These are phyloP conservation scores for Tetrapisispora arboricola DNA, from an alignment of 805 yeast species.

Conservation along the genomic window DNA sequence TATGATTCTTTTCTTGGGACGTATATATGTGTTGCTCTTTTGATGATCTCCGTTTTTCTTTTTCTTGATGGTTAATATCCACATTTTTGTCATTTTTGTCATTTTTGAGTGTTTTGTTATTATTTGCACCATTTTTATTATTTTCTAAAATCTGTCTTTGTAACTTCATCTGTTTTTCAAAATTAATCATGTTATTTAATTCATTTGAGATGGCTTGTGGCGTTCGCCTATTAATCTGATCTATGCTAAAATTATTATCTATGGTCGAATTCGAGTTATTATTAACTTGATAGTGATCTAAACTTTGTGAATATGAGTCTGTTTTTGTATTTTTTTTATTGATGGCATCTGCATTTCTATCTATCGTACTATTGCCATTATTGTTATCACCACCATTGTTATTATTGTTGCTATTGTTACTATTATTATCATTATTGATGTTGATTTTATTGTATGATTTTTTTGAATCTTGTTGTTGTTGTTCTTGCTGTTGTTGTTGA, in stretches of 20 bases:
- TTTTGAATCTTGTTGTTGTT: slow-evolving; percentile 5
- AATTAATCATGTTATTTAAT: slow-evolving; percentile 3
- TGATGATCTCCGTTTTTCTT: slow-evolving; percentile 15
- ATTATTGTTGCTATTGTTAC: too few relatives aligned
- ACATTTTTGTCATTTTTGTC: not conserved
- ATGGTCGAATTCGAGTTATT: not conserved
- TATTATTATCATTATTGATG: slow-evolving; percentile 18
- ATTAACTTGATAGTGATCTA: not conserved
- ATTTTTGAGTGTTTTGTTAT: too few relatives aligned
- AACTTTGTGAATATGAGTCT: not conserved
- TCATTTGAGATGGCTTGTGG: slow-evolving; percentile 4
- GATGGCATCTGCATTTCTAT: not conserved
- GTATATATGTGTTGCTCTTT: too few relatives aligned
- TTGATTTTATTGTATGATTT: slow-evolving; percentile 15
- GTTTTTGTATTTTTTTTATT: not conserved
- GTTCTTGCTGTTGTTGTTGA: not conserved
- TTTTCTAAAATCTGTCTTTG: slow-evolving; percentile 1
- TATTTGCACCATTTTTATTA: not conserved
- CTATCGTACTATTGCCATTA: slow-evolving; percentile 2
- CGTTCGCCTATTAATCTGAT: not conserved
- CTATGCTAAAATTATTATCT: not conserved
- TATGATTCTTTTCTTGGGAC: slow-evolving; percentile 10
- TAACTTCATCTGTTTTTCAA: slow-evolving; percentile 2
- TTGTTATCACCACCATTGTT: too few relatives aligned
- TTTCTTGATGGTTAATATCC: not conserved